Percentiles rank a stretch among this genome's conserved stretches.
These are phyloP conservation scores for Arctium lappa DNA, from an alignment of 129 eudicot genomes.

Conservation along the genomic window DNA sequence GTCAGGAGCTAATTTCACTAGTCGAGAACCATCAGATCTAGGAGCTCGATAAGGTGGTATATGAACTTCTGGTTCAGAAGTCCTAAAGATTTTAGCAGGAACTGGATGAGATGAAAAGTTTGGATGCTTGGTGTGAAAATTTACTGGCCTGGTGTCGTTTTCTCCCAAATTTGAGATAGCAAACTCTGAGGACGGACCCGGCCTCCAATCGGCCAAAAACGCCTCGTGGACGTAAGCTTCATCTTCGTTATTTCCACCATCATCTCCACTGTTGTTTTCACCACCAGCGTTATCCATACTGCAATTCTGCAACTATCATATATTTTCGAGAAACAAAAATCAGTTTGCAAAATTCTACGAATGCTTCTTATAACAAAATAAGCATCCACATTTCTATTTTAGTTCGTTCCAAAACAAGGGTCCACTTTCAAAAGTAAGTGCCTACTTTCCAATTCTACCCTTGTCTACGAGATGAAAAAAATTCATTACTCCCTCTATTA, in stretches of 20 bases:
- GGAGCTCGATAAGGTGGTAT: slow-evolving; percentile 49
- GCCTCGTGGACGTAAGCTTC: slow-evolving; percentile 98
- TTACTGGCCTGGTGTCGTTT: slow-evolving; percentile 7
- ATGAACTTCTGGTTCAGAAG: slow-evolving; percentile 31
- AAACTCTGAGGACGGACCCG: slow-evolving; percentile 36
- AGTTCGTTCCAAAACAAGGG: too few relatives aligned
- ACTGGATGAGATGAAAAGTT: slow-evolving; percentile 18
- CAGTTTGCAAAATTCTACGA: background rate
- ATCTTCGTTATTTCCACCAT: slow-evolving; percentile 56
- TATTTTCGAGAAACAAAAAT: background rate
- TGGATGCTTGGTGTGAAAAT: slow-evolving; percentile 19
- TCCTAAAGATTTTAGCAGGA: slow-evolving; percentile 22
- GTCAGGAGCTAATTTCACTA: slow-evolving; percentile 86
- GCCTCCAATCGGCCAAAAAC: slow-evolving; percentile 97
- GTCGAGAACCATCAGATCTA: slow-evolving; percentile 35
- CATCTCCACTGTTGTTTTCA: slow-evolving; percentile 57
- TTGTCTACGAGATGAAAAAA: too few relatives aligned
- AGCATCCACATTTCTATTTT: too few relatives aligned
- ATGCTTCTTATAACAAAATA: too few relatives aligned
- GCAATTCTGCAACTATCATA: slow-evolving; percentile 40
- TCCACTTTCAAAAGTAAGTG: background rate
- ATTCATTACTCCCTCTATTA: background rate
- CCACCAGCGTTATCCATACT: slow-evolving; percentile 42
- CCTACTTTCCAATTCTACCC: too few relatives aligned
- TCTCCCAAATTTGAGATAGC: slow-evolving; percentile 19